Base-by-base conservation (phyloP, 1,139 yeast genomes). In the Saccharomyces hybrid region DNA sequence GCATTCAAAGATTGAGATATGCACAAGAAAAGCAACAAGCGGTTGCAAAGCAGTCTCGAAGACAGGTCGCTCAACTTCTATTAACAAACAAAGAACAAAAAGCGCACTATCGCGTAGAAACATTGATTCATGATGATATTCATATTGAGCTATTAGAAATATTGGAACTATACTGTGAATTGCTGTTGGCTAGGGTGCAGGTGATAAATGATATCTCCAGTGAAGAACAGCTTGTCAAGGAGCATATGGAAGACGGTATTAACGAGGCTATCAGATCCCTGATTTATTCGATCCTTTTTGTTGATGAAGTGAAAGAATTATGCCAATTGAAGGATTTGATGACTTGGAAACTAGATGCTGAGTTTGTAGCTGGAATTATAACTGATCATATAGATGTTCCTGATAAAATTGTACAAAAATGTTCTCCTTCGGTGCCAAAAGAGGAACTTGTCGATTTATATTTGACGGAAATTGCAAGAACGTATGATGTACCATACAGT, bases 11-110 rank as follows among this genome's bases (percentile, higher is more conserved):
- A 60, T 78, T 90, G 51, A 79, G 88, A 62, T 84, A 88, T 65
- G 78, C 86, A 23, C 96, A 90, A 68, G 89, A 88, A 57, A 88
- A 88, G 72, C 88, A 87, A 62, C 75, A 83, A 1, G 96, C 96
- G 0, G 63, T 88, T 28, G 84, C 95, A 6, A 90, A 89, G 68
- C 95, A 87, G 63, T 88, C 83, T 60, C 75, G 96, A 57, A 76
- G 96, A 56, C 77, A 73, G 41, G 78, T 75, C 73, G 96, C 96
- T 0, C 90, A 85, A 52, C 72, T 89, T 25, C 73, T 90, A 53
- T 74, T 77, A 5, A 77, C 75, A 50, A 90, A 91, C 4, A 88
- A 88, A 66, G 93, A 88, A 60, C 84, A 85, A 53, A 87, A 91
- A 64, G 96, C 96, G 23, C 79, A 80, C 56, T 89, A 90, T 56